phyloP scores from a whole-genome alignment of 2,329 filamentous ascomycete genomes.

The Ophiognomonia clavigignenti-juglandacearum region DNA sequence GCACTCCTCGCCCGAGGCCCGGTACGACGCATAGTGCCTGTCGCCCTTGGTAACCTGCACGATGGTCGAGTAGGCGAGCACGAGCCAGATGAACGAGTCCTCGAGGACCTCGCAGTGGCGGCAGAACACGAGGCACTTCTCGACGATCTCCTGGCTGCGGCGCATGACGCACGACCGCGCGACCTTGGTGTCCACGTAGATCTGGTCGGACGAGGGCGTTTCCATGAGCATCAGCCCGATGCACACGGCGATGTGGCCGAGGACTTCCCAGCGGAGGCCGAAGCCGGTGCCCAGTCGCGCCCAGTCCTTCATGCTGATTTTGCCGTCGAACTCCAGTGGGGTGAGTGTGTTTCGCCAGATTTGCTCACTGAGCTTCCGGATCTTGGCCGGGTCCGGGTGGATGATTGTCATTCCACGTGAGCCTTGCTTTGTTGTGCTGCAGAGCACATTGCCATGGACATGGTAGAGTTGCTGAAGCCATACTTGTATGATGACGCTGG shows the following conservation, averaged over 20 bases:
- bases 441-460: no score
- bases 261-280: slow-evolving; percentile 30
- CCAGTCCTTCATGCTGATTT: slow-evolving; percentile 25
- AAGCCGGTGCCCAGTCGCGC: slow-evolving; percentile 23
- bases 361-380: slow-evolving; percentile 26
- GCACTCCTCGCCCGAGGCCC: slow-evolving; percentile 25
- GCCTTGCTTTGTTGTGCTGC: no score
- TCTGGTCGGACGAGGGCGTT: slow-evolving; percentile 22
- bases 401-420: no score
- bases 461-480: slow-evolving; percentile 27
- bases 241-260: slow-evolving; percentile 27
- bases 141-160: slow-evolving; percentile 24
- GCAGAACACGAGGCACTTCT: slow-evolving; percentile 26
- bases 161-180: slow-evolving; percentile 22
- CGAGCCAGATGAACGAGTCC: slow-evolving; percentile 28
- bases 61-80: slow-evolving; percentile 22
- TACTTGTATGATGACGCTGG: slow-evolving; percentile 27
- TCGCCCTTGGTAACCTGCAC: slow-evolving; percentile 23
- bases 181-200: slow-evolving; percentile 24
- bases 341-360: slow-evolving; percentile 30
- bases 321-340: slow-evolving; percentile 22
- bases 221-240: slow-evolving; percentile 24
- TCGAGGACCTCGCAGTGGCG: slow-evolving; percentile 28
- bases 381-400: slow-evolving; percentile 26
- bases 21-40: slow-evolving; percentile 25